These are phyloP conservation scores for Grosmannia huntii DNA, from an alignment of 2,329 filamentous ascomycete species.

Conservation along the genomic window DNA sequence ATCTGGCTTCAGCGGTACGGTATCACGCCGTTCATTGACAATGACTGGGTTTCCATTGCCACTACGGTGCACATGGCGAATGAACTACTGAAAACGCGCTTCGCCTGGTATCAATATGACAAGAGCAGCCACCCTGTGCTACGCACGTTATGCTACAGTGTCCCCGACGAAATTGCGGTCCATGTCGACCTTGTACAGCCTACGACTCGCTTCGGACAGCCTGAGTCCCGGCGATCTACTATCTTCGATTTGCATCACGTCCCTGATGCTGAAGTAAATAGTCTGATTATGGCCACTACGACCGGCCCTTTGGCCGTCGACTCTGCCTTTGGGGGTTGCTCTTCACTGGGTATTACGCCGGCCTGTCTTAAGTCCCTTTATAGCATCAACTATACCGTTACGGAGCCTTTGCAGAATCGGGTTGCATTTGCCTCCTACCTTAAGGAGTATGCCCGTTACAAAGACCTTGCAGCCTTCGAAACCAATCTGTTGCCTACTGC, in stretches of 20 bases:
- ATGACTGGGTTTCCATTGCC: conserved; percentile 50
- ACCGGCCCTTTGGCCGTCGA: conserved; percentile 6
- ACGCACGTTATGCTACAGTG: conserved; percentile 43
- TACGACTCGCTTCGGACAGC: conserved; percentile 47
- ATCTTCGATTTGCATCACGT: conserved; percentile 24
- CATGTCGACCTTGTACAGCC: conserved; percentile 52
- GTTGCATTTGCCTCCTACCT: conserved; percentile 30
- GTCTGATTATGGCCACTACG: background rate
- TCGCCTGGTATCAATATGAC: conserved; percentile 40
- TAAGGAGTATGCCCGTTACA: conserved; percentile 32
- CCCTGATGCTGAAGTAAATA: conserved; percentile 3
- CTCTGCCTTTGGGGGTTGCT: conserved; percentile 12
- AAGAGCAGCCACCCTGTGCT: conserved; percentile 30
- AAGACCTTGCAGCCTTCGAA: conserved; percentile 38
- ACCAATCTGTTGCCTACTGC: conserved; percentile 37
- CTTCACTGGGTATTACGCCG: conserved; percentile 31
- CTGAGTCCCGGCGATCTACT: conserved; percentile 26
- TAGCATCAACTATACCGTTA: conserved; percentile 26
- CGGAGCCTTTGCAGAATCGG: conserved; percentile 16
- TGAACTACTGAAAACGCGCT: conserved; percentile 41
- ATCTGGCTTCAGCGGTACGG: conserved; percentile 42
- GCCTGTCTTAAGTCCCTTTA: conserved; percentile 36
- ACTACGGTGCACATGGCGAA: conserved; percentile 39
- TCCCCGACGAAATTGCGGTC: conserved; percentile 39
- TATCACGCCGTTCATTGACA: conserved; percentile 31